Evolutionary conservation across 1,284 basidiomycete genomes (phyloP).

Genomic region (Ustilago shanxiensis): DNA sequence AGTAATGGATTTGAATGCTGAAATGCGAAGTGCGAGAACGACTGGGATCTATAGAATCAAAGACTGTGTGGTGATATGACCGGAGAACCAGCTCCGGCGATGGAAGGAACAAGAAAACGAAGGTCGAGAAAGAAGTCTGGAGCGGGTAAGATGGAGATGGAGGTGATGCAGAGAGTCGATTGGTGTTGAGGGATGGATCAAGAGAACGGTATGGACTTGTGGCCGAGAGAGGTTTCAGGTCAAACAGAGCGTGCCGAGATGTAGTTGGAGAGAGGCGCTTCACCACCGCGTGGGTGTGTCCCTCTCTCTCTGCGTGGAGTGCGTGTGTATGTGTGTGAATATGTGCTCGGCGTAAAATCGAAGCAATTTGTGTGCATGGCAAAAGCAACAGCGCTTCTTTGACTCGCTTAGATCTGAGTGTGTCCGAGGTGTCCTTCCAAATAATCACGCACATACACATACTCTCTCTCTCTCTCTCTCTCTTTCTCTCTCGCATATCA

Average conservation of each 20-base stretch:
- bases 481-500: neutral
- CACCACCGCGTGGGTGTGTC: slow-evolving; percentile 1
- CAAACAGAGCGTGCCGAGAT: neutral
- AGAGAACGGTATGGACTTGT: too few species aligned
- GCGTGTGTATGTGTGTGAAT: too few species aligned
- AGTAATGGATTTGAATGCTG: neutral
- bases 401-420: neutral
- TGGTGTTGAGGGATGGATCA: neutral
- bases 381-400: neutral
- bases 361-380: neutral
- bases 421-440: neutral
- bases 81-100: slow-evolving; percentile 31
- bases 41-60: neutral
- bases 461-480: neutral
- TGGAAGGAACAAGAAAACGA: neutral
- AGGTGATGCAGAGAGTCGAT: neutral
- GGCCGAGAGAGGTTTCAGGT: too few species aligned
- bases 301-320: too few species aligned
- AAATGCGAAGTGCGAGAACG: slow-evolving; percentile 5
- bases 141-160: neutral
- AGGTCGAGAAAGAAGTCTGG: neutral
- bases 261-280: neutral
- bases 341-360: too few species aligned
- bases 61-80: neutral
- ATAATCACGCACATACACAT: neutral